Conservation (phyloP, 2,329 filamentous ascomycete genomes). For the Geosmithia morbida region DNA sequence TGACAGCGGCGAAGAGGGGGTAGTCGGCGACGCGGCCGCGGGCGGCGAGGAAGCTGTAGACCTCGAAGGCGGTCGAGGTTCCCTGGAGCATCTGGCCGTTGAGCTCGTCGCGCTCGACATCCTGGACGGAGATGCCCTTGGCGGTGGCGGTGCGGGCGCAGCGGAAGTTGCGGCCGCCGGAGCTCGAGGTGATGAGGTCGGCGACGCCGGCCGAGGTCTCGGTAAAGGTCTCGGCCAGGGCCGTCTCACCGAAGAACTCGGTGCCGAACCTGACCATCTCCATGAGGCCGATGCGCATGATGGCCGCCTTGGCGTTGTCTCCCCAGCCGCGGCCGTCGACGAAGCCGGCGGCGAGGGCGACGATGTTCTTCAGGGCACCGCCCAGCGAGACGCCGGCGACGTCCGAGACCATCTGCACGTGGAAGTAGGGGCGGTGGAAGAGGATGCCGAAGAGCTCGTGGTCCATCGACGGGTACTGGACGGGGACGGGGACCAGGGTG, state of each 20-base stretch:
- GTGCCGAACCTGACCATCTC: constrained; percentile 97
- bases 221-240: constrained; percentile 79
- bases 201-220: constrained; percentile 91
- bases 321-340: constrained; percentile 94
- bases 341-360: constrained; percentile 87
- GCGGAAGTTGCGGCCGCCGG: constrained; percentile 82
- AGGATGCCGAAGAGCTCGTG: constrained; percentile 71
- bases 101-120: constrained; percentile 78
- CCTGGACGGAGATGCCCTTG: constrained; percentile 63
- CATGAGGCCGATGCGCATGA: constrained; percentile 90
- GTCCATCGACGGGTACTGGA: constrained; percentile 74
- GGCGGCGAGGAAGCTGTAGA: constrained; percentile 75
- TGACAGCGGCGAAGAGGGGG: constrained; percentile 83
- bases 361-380: constrained; percentile 92
- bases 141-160: constrained; percentile 82
- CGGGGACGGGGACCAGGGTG: constrained; percentile 60
- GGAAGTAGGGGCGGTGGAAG: constrained; percentile 95
- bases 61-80: constrained; percentile 80
- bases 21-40: constrained; percentile 70
- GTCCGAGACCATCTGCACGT: constrained; percentile 84
- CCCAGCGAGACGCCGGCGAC: constrained; percentile 95
- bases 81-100: constrained; percentile 97
- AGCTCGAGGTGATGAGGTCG: constrained; percentile 89
- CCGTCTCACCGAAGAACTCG: constrained; percentile 76
- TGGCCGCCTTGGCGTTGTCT: constrained; percentile 95